Conservation (phyloP, 495 filamentous ascomycete species). For the Neurospora sp. region DNA sequence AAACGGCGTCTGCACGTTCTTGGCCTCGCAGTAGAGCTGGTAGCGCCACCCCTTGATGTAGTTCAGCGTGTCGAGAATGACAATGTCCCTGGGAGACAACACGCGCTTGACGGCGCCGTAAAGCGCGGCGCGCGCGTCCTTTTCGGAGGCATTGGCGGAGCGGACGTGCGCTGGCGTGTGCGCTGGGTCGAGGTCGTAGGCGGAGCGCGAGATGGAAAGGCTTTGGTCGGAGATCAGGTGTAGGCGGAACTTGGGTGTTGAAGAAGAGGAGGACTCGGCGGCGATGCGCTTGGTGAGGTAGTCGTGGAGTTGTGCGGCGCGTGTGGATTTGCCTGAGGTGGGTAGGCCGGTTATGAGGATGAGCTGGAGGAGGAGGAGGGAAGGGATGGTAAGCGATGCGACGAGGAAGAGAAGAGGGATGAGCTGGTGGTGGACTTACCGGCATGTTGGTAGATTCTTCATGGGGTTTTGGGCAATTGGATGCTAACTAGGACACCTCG, state of each 20-base stretch:
- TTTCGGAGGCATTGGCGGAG: conserved; percentile 59
- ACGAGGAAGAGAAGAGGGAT: not conserved
- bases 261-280: conserved; percentile 7
- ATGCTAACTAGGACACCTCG: not conserved
- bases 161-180: conserved; percentile 36
- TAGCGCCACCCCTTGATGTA: conserved; percentile 98
- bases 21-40: conserved; percentile 90
- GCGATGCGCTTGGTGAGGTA: conserved; percentile 51
- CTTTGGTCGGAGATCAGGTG: conserved; percentile 59
- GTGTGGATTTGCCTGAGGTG: conserved; percentile 83
- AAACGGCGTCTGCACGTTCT: conserved; percentile 69
- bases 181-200: conserved; percentile 48
- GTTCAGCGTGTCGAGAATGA: conserved; percentile 83
- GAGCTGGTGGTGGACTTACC: not conserved
- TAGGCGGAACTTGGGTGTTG: conserved; percentile 41
- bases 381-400: not conserved
- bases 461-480: not conserved
- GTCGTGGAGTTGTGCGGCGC: conserved; percentile 64
- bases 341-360: conserved; percentile 90
- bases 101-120: conserved; percentile 79
- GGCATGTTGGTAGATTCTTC: not conserved
- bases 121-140: conserved; percentile 78
- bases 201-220: conserved; percentile 49
- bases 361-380: conserved; percentile 45
- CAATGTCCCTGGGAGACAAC: conserved; percentile 67